Base-by-base conservation (phyloP, 2,329 filamentous ascomycete species). In the Cordyceps sp. region DNA sequence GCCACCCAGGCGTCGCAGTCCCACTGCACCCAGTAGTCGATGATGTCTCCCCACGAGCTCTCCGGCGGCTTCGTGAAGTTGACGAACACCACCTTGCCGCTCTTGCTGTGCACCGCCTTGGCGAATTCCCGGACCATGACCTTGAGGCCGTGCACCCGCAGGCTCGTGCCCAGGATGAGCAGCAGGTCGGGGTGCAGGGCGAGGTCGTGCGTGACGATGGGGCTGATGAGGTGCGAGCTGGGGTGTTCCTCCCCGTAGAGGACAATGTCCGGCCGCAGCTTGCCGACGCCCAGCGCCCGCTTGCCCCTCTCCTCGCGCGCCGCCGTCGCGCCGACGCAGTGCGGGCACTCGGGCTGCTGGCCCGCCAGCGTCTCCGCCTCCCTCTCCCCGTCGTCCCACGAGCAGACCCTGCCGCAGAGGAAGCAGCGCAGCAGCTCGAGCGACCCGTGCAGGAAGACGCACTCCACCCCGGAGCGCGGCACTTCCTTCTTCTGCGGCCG, bases 241-340 rank as follows among this genome's bases (percentile, higher is more conserved):
- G 78, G 78, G 42, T 83, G 75, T 32, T 81, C 75, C 46, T 83
- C 77, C 16, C 77, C 77, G 44, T 82, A 83, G 1, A 83, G 58
- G 2, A 83, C 77, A 42, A 83, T 78, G 42, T 83, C 76, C 1
- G 78, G 78, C 25, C 77, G 61, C 14, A 83, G 58, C 37, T 74
- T 73, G 22, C 77, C 77, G 3, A 81, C 66, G 4, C 73, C 73
- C 6, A 80, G 57, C 0, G 71, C 72, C 36, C 77, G 64, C 45
- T 80, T 78, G 10, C 78, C 78, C 31, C 59, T 66, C 37, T 74
- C 73, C 39, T 73, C 64, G 21, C 77, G 62, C 6, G 69, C 69
- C 1, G 68, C 66, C 3, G 72, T 74, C 4, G 74, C 70, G 2
- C 65, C 66, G 4, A 62, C 65, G 42, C 78, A 83, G 30, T 69